A percentile compares a stretch with the other conserved stretches of the same genome.
Conservation (phyloP, 1,284 basidiomycete genomes). For the Ustilago crameri region DNA sequence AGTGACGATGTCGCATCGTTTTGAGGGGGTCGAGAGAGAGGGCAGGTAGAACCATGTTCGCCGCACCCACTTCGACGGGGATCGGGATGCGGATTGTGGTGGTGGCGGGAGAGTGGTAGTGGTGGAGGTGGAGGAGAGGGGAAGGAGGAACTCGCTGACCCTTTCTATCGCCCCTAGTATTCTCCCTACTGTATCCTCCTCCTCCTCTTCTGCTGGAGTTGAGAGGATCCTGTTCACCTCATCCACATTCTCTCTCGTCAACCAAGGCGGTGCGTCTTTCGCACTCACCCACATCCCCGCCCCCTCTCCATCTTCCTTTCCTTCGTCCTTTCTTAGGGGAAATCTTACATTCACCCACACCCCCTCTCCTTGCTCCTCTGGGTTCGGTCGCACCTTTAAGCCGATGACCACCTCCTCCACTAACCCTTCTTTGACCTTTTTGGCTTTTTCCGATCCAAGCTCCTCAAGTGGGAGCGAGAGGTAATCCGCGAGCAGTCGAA, state of each 20-base stretch:
- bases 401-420: constrained; percentile 24
- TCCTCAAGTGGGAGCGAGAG: constrained; percentile 30
- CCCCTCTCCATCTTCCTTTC: neutral
- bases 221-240: constrained; percentile 17
- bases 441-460: constrained; percentile 13
- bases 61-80: constrained; percentile 6
- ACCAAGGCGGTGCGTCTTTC: constrained; percentile 29
- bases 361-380: neutral
- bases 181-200: constrained; percentile 15
- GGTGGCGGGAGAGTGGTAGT: neutral
- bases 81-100: neutral
- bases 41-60: constrained; percentile 59
- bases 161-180: constrained; percentile 19
- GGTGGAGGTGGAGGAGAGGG: constrained; percentile 1
- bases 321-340: constrained; percentile 7
- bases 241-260: constrained; percentile 19
- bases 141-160: constrained; percentile 22
- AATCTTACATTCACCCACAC: constrained; percentile 31
- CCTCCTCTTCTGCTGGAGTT: constrained; percentile 1
- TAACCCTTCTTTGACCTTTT: constrained; percentile 26
- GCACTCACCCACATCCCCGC: constrained; percentile 24
- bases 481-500: constrained; percentile 25
- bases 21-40: constrained; percentile 43
- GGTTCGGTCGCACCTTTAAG: constrained; percentile 23
- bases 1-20: constrained; percentile 47